A percentile compares a stretch with the other conserved stretches of the same genome.
These are phyloP conservation scores for Avena sativa DNA, from an alignment of 176 grass and related monocot genomes.

Conservation along the genomic window DNA sequence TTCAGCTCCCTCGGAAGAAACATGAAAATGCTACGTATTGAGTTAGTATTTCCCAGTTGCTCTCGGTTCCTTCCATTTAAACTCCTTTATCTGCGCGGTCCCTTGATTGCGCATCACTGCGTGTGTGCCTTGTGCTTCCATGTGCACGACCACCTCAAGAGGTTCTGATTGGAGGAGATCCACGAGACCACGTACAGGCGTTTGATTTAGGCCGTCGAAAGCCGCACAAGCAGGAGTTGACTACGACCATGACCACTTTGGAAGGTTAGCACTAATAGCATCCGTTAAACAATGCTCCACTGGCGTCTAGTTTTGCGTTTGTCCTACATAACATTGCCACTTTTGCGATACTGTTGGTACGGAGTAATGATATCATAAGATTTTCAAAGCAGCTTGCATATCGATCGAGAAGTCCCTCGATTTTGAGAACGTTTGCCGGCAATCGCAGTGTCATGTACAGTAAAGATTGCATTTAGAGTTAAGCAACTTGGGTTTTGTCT, in stretches of 20 bases:
- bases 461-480: slow-evolving; percentile 6
- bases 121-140: slow-evolving; percentile 26
- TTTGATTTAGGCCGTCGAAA: slow-evolving; percentile 37
- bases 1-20: background rate
- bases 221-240: slow-evolving; percentile 44
- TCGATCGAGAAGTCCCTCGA: slow-evolving; percentile 20
- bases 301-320: slow-evolving; percentile 1
- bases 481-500: slow-evolving; percentile 25
- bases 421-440: slow-evolving; percentile 6
- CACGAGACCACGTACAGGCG: background rate
- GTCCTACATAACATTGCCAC: slow-evolving; percentile 12
- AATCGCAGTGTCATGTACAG: slow-evolving; percentile 15
- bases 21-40: background rate
- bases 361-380: slow-evolving; percentile 22
- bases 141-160: slow-evolving; percentile 15
- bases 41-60: background rate
- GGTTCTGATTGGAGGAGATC: slow-evolving; percentile 32
- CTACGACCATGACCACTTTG: slow-evolving; percentile 8
- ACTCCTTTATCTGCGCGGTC: background rate
- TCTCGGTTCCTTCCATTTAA: background rate
- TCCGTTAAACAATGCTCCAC: background rate
- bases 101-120: background rate
- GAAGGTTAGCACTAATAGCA: background rate
- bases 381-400: slow-evolving; percentile 6
- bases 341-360: slow-evolving; percentile 24